Evolutionary conservation across 1,284 basidiomycete species (phyloP).

Genomic region (Trichosporon sp.): DNA sequence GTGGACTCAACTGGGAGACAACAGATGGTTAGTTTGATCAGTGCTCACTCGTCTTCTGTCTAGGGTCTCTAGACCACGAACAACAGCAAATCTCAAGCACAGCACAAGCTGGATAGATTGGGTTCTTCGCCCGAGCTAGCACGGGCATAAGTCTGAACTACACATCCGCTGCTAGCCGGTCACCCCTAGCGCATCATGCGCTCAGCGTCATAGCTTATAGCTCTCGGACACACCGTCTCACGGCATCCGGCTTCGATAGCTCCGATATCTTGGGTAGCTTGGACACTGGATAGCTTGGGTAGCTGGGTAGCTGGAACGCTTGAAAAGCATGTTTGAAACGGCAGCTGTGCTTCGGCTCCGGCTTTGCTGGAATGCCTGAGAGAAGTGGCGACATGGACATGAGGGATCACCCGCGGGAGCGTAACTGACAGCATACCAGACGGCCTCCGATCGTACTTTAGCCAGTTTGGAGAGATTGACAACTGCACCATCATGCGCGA

Average conservation of each 20-base stretch:
- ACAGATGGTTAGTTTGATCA: conserved; percentile 64
- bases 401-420: not conserved
- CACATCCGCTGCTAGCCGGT: too few species aligned
- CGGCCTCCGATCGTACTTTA: conserved; percentile 73
- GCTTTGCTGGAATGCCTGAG: not conserved
- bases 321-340: not conserved
- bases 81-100: not conserved
- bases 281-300: not conserved
- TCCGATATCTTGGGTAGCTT: not conserved
- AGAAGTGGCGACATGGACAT: not conserved
- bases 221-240: not conserved
- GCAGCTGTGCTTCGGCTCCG: not conserved
- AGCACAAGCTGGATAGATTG: not conserved
- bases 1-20: conserved; percentile 94
- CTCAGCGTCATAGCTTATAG: not conserved
- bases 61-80: not conserved
- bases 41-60: not conserved
- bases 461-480: conserved; percentile 83
- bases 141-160: too few species aligned
- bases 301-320: not conserved
- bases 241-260: not conserved
- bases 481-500: conserved; percentile 95
- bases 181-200: not conserved
- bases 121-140: too few species aligned
- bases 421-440: conserved; percentile 52